Base-by-base conservation (phyloP, 371 early-diverging fungal genomes). In the Rhizomucor pusillus region DNA sequence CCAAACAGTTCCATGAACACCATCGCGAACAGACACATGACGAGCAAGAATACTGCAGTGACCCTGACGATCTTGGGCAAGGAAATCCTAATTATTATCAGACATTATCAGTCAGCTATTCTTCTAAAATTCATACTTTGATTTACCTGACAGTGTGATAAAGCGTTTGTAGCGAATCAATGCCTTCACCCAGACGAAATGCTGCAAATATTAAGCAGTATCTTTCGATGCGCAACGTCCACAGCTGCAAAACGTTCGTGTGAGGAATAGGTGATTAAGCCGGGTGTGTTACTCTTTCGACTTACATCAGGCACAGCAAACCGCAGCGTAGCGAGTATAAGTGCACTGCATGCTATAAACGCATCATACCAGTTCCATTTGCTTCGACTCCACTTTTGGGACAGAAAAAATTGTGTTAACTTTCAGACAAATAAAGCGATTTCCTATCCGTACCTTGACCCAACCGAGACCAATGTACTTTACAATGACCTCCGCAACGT, bases 1-100 rank as follows among this genome's bases (percentile, higher is more conserved):
- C 83, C 83, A 70, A 83, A 83, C 18, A 80, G 62, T 44, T 83
- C 81, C 60, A 81, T 79, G 63, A 83, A 83, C 20, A 79, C 59
- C 74, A 83, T 73, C 3, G 83, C 83, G 52, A 79, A 83, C 6
- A 83, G 57, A 29, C 75, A 76, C 64, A 83, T 72, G 0, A 78
- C 71, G 5, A 81, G 74, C 69, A 79, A 70, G 44, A 83, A 83
- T 0, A 83, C 81, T 11, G 79, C 80, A 6, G 83, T 78, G 19
- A 83, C 81, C 23, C 78, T 78, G 35, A 83, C 57, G 44, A 80
- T 83, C 13, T 73, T 75, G 7, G 72, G 78, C 43, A 77, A 24
- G 1, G 83, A 74, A 54, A 78, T 75, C 6, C 79, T 80, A n/a
- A n/a, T n/a, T n/a, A n/a, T n/a, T n/a, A n/a, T n/a, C n/a, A n/a